A percentile compares a stretch with the other conserved stretches of the same genome.
Evolutionary conservation across 495 filamentous ascomycete genomes (phyloP).

Genomic region (Stereocaulon alpinum): DNA sequence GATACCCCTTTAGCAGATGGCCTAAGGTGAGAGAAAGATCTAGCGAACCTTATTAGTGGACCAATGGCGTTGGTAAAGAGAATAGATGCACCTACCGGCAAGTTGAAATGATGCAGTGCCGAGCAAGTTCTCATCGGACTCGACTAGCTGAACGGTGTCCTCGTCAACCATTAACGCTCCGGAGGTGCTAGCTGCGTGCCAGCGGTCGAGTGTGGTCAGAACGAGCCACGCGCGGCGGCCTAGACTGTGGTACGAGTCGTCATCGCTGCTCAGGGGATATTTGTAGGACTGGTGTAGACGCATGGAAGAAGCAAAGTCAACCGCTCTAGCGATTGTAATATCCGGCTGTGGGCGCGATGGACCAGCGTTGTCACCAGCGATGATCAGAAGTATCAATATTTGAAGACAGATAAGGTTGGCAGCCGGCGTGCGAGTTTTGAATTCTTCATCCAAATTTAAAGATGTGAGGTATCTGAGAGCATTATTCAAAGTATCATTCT

Average conservation of each 20-base stretch:
- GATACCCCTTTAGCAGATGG: background rate
- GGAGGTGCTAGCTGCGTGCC: conserved; percentile 49
- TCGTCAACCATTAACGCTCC: conserved; percentile 47
- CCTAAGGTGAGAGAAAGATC: conserved; percentile 10
- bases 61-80: background rate
- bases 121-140: conserved; percentile 21
- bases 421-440: background rate
- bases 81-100: conserved; percentile 41
- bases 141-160: conserved; percentile 46
- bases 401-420: conserved; percentile 53
- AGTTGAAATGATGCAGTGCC: conserved; percentile 39
- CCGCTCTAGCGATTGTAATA: conserved; percentile 39
- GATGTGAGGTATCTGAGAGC: background rate
- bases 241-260: background rate
- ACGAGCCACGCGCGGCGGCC: conserved; percentile 53
- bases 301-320: conserved; percentile 48
- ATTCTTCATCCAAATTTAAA: background rate
- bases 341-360: conserved; percentile 33
- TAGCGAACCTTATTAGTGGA: background rate
- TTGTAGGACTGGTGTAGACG: conserved; percentile 34
- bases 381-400: conserved; percentile 48
- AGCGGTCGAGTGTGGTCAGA: conserved; percentile 55
- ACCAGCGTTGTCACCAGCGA: conserved; percentile 48
- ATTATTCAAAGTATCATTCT: background rate
- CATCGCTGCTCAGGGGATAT: background rate